Evolutionary conservation across 106 monocot genomes (phyloP), one percentile per base, ranked within the genome.

Genomic region (Allium sativum): DNA sequence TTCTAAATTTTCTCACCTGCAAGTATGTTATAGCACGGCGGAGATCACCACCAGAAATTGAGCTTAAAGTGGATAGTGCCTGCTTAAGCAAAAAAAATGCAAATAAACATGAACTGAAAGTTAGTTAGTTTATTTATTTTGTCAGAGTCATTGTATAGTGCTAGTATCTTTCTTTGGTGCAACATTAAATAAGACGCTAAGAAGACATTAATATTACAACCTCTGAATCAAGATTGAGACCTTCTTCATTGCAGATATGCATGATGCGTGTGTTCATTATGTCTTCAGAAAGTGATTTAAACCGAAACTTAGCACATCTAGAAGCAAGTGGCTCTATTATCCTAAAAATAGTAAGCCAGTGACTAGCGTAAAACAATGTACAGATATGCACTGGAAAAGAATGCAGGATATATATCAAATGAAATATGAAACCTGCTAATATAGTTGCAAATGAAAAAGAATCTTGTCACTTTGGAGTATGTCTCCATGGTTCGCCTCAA

Each of bases 251-350:
- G 44, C 96, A 98, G 55, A 98, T 87, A 63, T 98, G 80, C 67
- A 78, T 66, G 63, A 98, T 88, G 5, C 96, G 90, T 43, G 47
- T 76, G 31, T 80, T 79, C 96, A 91, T 91, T 16, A 91, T 68
- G 70, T 85, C 91, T 67, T 84, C 82, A 57, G 96, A 66, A 52
- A 98, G 82, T 45, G 91, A 76, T 31, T 98, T 98, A 72, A 98
- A 98, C 56, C 96, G 87, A 55, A 98, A 98, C 54, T 98, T 98
- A 45, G 96, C 96, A 74, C 96, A 98, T 82, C 96, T 87, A 40
- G 96, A 98, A 47, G 91, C 91, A 74, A 98, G 90, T 58, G 96
- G 96, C 65, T 98, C 96, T 64, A 98, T 98, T n/a, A 98, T 98
- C 80, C 96, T 98, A 57, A 40, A 74, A 53, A 42, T 44, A 1